These are phyloP conservation scores for Carpinus fangiana DNA, from an alignment of 306 rosid genomes.

Conservation along the genomic window DNA sequence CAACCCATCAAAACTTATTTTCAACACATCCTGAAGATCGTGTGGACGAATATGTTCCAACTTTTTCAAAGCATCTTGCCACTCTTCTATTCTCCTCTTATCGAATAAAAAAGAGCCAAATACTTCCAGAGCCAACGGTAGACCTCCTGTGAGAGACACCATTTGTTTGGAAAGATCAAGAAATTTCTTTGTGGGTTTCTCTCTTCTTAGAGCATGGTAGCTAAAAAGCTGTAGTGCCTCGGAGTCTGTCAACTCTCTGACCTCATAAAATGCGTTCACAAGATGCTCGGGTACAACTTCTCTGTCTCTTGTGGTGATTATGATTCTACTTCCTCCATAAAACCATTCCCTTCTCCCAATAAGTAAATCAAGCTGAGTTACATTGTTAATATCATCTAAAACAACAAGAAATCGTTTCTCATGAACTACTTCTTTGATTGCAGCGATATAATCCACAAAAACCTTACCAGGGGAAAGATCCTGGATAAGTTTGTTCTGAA, in stretches of 20 bases:
- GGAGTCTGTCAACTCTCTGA: constrained; percentile 32
- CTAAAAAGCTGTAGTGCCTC: constrained; percentile 55
- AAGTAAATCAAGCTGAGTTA: constrained; percentile 38
- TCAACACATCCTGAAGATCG: constrained; percentile 46
- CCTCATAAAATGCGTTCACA: constrained; percentile 38
- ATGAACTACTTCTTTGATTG: constrained; percentile 12
- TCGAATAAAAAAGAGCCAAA: constrained; percentile 48
- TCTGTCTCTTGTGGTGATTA: constrained; percentile 57
- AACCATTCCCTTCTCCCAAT: constrained; percentile 48
- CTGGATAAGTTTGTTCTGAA: constrained; percentile 30
- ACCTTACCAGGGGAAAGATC: constrained; percentile 21
- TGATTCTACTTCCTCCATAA: constrained; percentile 50
- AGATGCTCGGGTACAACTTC: constrained; percentile 20
- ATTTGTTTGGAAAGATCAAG: constrained; percentile 31
- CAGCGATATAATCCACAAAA: constrained; percentile 14
- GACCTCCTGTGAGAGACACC: constrained; percentile 45
- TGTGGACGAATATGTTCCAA: constrained; percentile 33
- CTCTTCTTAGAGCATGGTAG: constrained; percentile 52
- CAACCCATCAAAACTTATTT: constrained; percentile 49
- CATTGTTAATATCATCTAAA: constrained; percentile 60
- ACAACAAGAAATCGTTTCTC: constrained; percentile 49
- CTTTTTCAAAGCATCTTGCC: constrained; percentile 47
- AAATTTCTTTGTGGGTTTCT: constrained; percentile 34
- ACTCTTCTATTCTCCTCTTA: constrained; percentile 36
- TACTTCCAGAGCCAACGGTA: constrained; percentile 64